A percentile compares a stretch with the other conserved stretches of the same genome.
Evolutionary conservation across 1,139 yeast species (phyloP).

Genomic region (Candida pseudoviswanathii): DNA sequence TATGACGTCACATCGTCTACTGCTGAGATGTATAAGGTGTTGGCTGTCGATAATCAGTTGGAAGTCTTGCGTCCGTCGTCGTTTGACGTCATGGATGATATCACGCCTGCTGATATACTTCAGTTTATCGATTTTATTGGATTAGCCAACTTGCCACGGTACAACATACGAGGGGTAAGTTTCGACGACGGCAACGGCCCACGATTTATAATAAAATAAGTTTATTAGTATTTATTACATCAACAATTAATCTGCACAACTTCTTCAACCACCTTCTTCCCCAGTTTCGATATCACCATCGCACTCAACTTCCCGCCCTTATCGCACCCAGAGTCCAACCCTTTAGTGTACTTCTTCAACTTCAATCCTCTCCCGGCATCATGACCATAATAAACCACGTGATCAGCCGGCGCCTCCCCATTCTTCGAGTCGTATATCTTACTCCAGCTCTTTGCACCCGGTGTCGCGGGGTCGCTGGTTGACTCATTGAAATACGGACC

Average conservation of each 20-base stretch:
- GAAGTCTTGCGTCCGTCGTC: neutral
- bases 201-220: neutral
- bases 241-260: constrained; percentile 16
- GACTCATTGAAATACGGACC: constrained; percentile 60
- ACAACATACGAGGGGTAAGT: neutral
- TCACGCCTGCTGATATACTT: neutral
- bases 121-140: constrained; percentile 6
- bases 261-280: constrained; percentile 10
- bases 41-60: neutral
- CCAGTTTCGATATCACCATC: constrained; percentile 34
- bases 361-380: constrained; percentile 81
- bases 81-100: constrained; percentile 1
- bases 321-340: constrained; percentile 83
- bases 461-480: constrained; percentile 50
- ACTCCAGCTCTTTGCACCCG: constrained; percentile 64
- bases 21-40: neutral
- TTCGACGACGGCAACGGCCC: neutral
- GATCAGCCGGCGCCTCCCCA: constrained; percentile 28
- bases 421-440: constrained; percentile 60
- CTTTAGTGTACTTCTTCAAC: constrained; percentile 65
- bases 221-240: no score
- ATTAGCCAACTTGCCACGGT: neutral
- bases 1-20: neutral
- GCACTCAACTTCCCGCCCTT: constrained; percentile 74
- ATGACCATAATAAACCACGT: constrained; percentile 83